Evolutionary conservation across 2,329 filamentous ascomycete genomes (phyloP), one percentile per base, ranked within the genome.

Genomic region (Coniochaeta prunicola): DNA sequence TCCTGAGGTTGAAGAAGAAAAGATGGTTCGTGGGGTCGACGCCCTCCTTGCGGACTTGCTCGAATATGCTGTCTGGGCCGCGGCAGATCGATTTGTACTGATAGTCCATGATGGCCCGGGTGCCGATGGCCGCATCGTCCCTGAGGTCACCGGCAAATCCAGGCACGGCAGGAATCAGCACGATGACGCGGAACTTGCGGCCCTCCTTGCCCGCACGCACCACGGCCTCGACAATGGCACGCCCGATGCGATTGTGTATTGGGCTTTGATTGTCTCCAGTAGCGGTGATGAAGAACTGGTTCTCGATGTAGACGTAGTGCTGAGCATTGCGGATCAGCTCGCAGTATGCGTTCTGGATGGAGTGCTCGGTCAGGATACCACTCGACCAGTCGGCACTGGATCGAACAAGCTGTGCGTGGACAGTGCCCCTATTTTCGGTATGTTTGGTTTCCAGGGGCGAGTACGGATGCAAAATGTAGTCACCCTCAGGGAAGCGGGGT

Each of bases 251-350:
- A 70, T 99, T 99, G 72, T 91, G 86, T 26, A 97, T 85, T 0
- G 93, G 93, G 0, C 80, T 76, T 70, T 97, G 92, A 36, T 96
- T 74, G n/a, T 94, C 87, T 9, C 91, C 91, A 0, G 93, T 97
- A 0, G 94, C 90, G 1, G 92, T 96, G 69, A 96, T 97, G 79
- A 97, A 99, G 77, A 97, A 97, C 68, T 99, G 94, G 68, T 97
- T 97, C 72, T 99, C 94, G 61, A 99, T 96, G 76, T 97, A 99
- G 26, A 99, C 89, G 65, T 86, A 97, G 70, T 97, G 93, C 73
- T 97, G 78, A 0, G 93, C 93, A 57, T 90, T 91, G 56, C 87
- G 80, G 66, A 97, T 97, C 31, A 96, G 77, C 63, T 96, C 91
- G 60, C 79, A 80, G 70, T 96, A 96, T 0, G 92, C 91, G 66